These are phyloP conservation scores for Apiotrichum laibachii DNA, from an alignment of 1,284 basidiomycete genomes.

Conservation along the genomic window DNA sequence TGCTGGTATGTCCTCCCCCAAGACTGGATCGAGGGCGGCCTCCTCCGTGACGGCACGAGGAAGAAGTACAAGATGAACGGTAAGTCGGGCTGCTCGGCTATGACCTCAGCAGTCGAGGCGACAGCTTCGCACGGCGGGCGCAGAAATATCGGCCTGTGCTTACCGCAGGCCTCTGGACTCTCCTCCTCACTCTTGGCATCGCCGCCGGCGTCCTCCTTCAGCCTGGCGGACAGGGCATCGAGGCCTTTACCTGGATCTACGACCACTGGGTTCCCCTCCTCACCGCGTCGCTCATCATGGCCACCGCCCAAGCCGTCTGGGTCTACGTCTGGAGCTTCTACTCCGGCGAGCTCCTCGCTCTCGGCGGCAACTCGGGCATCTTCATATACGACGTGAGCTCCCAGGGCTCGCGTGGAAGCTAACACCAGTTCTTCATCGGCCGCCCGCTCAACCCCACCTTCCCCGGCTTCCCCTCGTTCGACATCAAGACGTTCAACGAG, in stretches of 20 bases:
- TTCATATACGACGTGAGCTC: conserved; percentile 79
- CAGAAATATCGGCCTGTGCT: no score
- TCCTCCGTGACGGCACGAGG: conserved; percentile 72
- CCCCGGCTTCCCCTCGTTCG: conserved; percentile 61
- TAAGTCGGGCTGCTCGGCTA: conserved; percentile 44
- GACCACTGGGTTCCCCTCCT: conserved; percentile 88
- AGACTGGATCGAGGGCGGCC: conserved; percentile 74
- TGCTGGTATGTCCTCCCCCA: conserved; percentile 85
- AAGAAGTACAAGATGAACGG: conserved; percentile 95
- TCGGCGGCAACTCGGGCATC: conserved; percentile 88
- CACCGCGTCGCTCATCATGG: conserved; percentile 79
- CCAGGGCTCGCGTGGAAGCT: background rate
- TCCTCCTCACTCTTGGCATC: conserved; percentile 72
- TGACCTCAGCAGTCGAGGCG: background rate
- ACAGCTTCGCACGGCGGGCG: no score
- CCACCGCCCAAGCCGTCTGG: conserved; percentile 67
- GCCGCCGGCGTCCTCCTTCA: conserved; percentile 62
- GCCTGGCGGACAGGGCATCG: conserved; percentile 62
- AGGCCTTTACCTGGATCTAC: conserved; percentile 83
- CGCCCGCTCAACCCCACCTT: conserved; percentile 85
- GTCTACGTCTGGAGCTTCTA: conserved; percentile 74
- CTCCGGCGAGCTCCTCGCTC: conserved; percentile 65
- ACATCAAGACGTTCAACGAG: conserved; percentile 97
- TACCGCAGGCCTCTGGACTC: conserved; percentile 74
- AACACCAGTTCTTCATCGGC: conserved; percentile 87